Evolutionary conservation across 805 yeast species (phyloP), one percentile per base, ranked within the genome.

Genomic region (Myxozyma neotropica): DNA sequence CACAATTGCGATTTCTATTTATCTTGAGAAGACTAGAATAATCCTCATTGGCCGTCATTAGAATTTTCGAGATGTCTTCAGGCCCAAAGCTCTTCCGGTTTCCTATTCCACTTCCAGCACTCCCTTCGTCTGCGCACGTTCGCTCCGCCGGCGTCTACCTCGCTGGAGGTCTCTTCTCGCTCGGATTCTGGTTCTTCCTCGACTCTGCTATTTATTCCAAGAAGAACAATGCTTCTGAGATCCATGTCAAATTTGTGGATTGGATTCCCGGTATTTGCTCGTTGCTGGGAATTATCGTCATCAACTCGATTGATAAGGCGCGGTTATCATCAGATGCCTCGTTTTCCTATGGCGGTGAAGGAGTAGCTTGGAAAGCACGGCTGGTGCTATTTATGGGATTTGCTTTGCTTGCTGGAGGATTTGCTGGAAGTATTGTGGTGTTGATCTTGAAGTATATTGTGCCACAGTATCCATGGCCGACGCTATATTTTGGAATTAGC

Each of bases 191-290:
- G 95, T 77, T 86, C 21, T 83, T 93, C 74, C 74, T 94, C 19
- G 98, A 93, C 74, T 89, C 96, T 0, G 91, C 96, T 1, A 81
- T 94, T 36, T 93, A 83, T 74, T 87, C 96, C 45, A 86, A 84
- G 65, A 87, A 90, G 17, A 86, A 86, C 49, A 93, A 93, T 77
- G 96, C 91, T 0, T 87, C 96, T 0, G 78, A 79, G 45, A 89
- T 91, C 5, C 97, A 93, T 72, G 89, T 94, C 29, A 85, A 93
- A 3, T 89, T 93, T 70, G 86, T 89, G 42, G 99, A 93, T 75
- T 93, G 99, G 99, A 83, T 94, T 53, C 99, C 99, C 3, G 84
- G 88, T 65, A 81, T 93, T 29, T 88, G 97, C 67, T 86, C 96
- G 5, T 83, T 95, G 0, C 73, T 91, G 36, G 99, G 99, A 1